Evolutionary conservation across 2,329 filamentous ascomycete species (phyloP), one percentile per base, ranked within the genome.

Genomic region (Thielaviopsis populi): DNA sequence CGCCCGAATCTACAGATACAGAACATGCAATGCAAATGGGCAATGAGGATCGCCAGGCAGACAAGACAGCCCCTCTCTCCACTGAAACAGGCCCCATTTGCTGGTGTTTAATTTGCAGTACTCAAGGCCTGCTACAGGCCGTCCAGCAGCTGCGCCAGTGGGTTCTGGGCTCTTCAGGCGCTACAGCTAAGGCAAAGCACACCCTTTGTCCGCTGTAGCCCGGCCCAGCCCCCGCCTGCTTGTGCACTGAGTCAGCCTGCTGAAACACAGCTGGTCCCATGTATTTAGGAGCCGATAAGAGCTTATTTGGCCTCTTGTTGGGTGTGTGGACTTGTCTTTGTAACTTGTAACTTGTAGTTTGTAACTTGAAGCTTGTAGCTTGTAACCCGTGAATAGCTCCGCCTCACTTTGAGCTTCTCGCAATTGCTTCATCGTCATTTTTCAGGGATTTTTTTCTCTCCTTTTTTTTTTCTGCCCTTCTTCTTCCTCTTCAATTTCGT

Each of bases 301-400:
- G 61, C 61, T 63, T 63, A 63, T 48, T 63, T 63, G 61, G 61
- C 61, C 61, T 63, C 53, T 62, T 50, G 37, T n/a, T 27, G n/a
- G n/a, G n/a, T 24, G 6, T 5, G 19, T 27, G 58, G 2, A 11
- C 15, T 27, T 33, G 15, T 11, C 7, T 10, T 11, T 17, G n/a
- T 30, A 54, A 54, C n/a, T 30, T 54, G 50, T n/a, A n/a, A n/a
- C n/a, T n/a, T n/a, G n/a, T n/a, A n/a, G n/a, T n/a, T n/a, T n/a
- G n/a, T n/a, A n/a, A n/a, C n/a, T n/a, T n/a, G n/a, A n/a, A n/a
- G n/a, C n/a, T n/a, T n/a, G n/a, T n/a, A n/a, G n/a, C n/a, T n/a
- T n/a, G n/a, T n/a, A n/a, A n/a, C n/a, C n/a, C n/a, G n/a, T n/a
- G n/a, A n/a, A n/a, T 27, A 17, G 27, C 22, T 61, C 42, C 37